A percentile compares a stretch with the other conserved stretches of the same genome.
These are phyloP conservation scores for Xylaria sp. DNA, from an alignment of 2,329 filamentous ascomycete genomes.

Conservation along the genomic window DNA sequence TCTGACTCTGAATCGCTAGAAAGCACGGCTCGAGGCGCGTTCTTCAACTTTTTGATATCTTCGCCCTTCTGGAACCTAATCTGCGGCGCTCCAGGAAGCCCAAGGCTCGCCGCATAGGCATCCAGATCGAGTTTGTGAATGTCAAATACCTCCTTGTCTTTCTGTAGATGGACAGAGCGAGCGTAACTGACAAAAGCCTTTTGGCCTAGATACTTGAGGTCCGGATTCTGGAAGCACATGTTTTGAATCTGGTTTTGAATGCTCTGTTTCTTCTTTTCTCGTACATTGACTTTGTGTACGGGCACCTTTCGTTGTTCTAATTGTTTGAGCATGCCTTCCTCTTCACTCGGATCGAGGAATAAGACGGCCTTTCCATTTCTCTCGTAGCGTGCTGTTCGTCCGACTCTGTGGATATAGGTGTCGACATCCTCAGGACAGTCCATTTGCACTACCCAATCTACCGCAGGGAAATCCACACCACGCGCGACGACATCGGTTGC, in stretches of 20 bases:
- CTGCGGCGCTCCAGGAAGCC: slow-evolving; percentile 85
- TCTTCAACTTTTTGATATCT: slow-evolving; percentile 84
- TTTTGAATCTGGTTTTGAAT: slow-evolving; percentile 86
- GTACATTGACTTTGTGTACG: slow-evolving; percentile 82
- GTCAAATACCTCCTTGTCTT: slow-evolving; percentile 89
- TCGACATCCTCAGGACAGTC: slow-evolving; percentile 96
- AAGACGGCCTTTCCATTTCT: slow-evolving; percentile 84
- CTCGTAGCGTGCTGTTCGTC: slow-evolving; percentile 86
- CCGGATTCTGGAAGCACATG: slow-evolving; percentile 93
- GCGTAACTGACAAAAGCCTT: slow-evolving; percentile 91
- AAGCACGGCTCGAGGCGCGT: slow-evolving; percentile 71
- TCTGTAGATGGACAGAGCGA: slow-evolving; percentile 82
- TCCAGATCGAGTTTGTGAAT: slow-evolving; percentile 82
- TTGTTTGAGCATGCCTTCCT: slow-evolving; percentile 84
- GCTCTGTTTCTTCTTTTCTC: slow-evolving; percentile 84
- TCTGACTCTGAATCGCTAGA: slow-evolving; percentile 64
- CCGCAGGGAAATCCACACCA: slow-evolving; percentile 92
- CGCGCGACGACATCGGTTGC: slow-evolving; percentile 94
- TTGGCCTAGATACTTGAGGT: slow-evolving; percentile 92
- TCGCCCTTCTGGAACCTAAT: slow-evolving; percentile 94
- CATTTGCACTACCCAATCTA: slow-evolving; percentile 99
- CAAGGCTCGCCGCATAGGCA: slow-evolving; percentile 81
- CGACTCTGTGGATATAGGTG: slow-evolving; percentile 96
- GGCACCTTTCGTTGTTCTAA: slow-evolving; percentile 89
- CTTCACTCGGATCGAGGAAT: slow-evolving; percentile 90